Conservation (phyloP, 441 rosid genomes). For the Hura crepitans region DNA sequence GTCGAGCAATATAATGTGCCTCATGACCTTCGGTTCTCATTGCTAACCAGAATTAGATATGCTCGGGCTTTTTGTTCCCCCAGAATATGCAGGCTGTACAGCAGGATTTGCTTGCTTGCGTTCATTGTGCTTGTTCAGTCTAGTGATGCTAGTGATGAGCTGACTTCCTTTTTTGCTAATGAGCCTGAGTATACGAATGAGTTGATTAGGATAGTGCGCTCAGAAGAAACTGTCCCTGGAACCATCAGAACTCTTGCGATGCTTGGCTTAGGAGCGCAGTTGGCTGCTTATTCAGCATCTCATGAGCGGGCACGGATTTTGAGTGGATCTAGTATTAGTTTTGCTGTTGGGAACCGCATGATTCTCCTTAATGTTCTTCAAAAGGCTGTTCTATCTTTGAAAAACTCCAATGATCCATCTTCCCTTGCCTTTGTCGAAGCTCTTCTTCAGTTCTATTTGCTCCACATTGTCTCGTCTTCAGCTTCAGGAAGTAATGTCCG, state of each 20-base stretch:
- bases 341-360: slow-evolving; percentile 86
- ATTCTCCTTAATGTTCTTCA: slow-evolving; percentile 97
- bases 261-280: slow-evolving; percentile 93
- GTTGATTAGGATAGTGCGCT: slow-evolving; percentile 82
- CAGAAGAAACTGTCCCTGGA: slow-evolving; percentile 88
- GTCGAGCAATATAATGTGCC: slow-evolving; percentile 75
- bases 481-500: slow-evolving; percentile 84
- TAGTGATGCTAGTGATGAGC: slow-evolving; percentile 86
- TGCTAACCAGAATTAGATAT: slow-evolving; percentile 90
- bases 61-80: slow-evolving; percentile 91
- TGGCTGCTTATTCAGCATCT: slow-evolving; percentile 93
- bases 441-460: slow-evolving; percentile 93
- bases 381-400: slow-evolving; percentile 82
- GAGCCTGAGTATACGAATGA: slow-evolving; percentile 99
- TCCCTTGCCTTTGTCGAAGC: slow-evolving; percentile 95
- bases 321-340: slow-evolving; percentile 92
- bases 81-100: slow-evolving; percentile 77
- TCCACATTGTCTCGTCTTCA: slow-evolving; percentile 92
- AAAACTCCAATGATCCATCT: slow-evolving; percentile 73
- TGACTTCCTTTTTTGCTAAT: slow-evolving; percentile 88
- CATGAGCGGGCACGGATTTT: slow-evolving; percentile 91
- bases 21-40: slow-evolving; percentile 69
- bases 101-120: slow-evolving; percentile 94
- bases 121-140: slow-evolving; percentile 97
- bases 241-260: slow-evolving; percentile 85